These are phyloP conservation scores for Talaromyces wortmannii DNA, from an alignment of 495 filamentous ascomycete genomes.

Conservation along the genomic window DNA sequence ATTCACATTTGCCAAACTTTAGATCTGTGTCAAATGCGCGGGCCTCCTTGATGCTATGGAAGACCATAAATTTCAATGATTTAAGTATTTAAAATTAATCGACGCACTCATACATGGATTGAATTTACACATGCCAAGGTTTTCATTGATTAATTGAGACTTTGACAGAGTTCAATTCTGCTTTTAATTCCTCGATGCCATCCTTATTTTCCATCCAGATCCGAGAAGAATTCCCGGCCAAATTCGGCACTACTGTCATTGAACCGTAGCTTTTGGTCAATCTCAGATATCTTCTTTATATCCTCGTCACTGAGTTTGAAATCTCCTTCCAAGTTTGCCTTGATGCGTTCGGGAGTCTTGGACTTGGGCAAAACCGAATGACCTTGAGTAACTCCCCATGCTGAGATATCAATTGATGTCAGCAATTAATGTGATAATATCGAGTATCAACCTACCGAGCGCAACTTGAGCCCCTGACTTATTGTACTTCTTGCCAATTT, in stretches of 20 bases:
- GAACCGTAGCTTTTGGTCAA: slow-evolving; percentile 53
- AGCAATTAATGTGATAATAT: slow-evolving; percentile 3
- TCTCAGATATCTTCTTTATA: slow-evolving; percentile 41
- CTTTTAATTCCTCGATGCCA: not conserved
- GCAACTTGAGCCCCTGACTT: slow-evolving; percentile 57
- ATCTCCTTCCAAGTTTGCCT: slow-evolving; percentile 49
- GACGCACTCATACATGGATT: too few species aligned
- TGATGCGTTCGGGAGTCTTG: slow-evolving; percentile 47
- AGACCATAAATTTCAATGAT: too few species aligned
- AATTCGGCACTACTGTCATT: slow-evolving; percentile 51
- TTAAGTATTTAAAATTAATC: too few species aligned
- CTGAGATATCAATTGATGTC: slow-evolving; percentile 34
- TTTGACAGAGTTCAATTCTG: not conserved
- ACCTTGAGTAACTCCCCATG: slow-evolving; percentile 60
- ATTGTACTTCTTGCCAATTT: slow-evolving; percentile 55
- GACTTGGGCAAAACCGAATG: slow-evolving; percentile 63
- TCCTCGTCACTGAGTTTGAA: slow-evolving; percentile 49
- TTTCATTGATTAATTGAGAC: too few species aligned
- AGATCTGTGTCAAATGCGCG: too few species aligned
- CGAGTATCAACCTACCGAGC: slow-evolving; percentile 32
- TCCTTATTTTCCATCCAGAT: slow-evolving; percentile 52
- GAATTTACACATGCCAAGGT: too few species aligned
- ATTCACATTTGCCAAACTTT: too few species aligned
- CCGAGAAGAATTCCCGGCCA: slow-evolving; percentile 51
- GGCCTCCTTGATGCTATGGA: too few species aligned